These are phyloP conservation scores for Tolypocladium amazonense DNA, from an alignment of 2,329 filamentous ascomycete species.

Conservation along the genomic window DNA sequence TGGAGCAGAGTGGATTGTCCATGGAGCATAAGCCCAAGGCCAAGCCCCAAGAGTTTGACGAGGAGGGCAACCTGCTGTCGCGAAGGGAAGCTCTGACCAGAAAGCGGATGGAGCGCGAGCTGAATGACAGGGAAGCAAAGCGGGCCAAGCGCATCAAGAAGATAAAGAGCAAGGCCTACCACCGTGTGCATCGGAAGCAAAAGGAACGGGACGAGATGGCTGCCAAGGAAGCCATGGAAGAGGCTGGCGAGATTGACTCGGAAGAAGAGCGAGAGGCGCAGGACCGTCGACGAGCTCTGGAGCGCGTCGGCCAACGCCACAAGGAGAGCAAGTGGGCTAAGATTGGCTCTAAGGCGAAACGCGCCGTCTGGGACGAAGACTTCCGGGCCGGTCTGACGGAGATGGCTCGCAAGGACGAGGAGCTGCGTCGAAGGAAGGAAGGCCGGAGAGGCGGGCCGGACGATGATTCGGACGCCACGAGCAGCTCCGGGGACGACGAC, in stretches of 20 bases:
- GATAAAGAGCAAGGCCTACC: slow-evolving; percentile 96
- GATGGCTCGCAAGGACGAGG: slow-evolving; percentile 73
- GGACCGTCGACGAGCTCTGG: slow-evolving; percentile 69
- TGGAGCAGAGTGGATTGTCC: slow-evolving; percentile 76
- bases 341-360: slow-evolving; percentile 65
- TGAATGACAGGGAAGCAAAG: slow-evolving; percentile 80
- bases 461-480: slow-evolving; percentile 40
- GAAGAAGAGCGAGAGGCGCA: slow-evolving; percentile 52
- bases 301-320: slow-evolving; percentile 77
- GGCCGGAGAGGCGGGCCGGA: slow-evolving; percentile 44
- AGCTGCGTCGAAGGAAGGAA: slow-evolving; percentile 68
- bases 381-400: slow-evolving; percentile 68
- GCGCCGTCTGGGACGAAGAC: slow-evolving; percentile 81
- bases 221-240: slow-evolving; percentile 39
- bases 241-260: slow-evolving; percentile 50
- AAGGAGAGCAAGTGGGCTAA: slow-evolving; percentile 90
- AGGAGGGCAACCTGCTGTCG: slow-evolving; percentile 61
- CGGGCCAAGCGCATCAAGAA: slow-evolving; percentile 92
- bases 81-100: slow-evolving; percentile 61
- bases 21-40: slow-evolving; percentile 33
- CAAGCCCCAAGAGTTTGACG: slow-evolving; percentile 52
- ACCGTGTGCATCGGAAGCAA: slow-evolving; percentile 79
- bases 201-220: slow-evolving; percentile 42
- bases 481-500: slow-evolving; percentile 46
- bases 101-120: slow-evolving; percentile 69